Conservation (phyloP, 1,284 basidiomycete species). For the Trichosporon inkin region DNA sequence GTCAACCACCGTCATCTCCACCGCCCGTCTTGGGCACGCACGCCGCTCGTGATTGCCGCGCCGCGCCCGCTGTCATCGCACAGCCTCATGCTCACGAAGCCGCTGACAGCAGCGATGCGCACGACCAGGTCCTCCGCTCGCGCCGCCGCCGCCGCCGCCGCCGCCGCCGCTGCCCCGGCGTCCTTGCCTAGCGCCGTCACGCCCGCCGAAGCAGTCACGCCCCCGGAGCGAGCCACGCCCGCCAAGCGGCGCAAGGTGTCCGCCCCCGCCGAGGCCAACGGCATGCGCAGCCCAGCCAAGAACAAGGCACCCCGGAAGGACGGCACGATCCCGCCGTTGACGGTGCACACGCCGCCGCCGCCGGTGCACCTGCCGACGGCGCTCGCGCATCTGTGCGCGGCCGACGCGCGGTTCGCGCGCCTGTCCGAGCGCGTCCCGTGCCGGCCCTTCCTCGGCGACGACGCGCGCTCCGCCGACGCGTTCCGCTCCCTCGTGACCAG, state of each 20-base stretch:
- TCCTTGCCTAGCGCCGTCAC: neutral
- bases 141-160: neutral
- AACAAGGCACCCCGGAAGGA: neutral
- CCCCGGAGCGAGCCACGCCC: neutral
- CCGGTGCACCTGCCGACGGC: conserved; percentile 69
- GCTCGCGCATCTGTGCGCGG: conserved; percentile 63
- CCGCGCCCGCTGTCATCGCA: neutral
- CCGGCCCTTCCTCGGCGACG: conserved; percentile 29
- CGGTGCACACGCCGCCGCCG: conserved; percentile 21
- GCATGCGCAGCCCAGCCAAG: neutral
- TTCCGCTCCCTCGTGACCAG: conserved; percentile 62
- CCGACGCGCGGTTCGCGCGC: conserved; percentile 66
- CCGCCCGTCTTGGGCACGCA: too few relatives aligned
- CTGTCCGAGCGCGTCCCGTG: conserved; percentile 55
- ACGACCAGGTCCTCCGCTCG: neutral
- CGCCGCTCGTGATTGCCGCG: neutral
- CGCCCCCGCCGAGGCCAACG: neutral
- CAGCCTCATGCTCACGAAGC: neutral
- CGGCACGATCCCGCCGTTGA: neutral
- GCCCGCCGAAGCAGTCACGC: neutral
- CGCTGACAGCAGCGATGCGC: neutral
- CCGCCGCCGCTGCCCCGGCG: neutral
- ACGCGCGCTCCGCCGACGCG: conserved; percentile 28
- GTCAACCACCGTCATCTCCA: neutral
- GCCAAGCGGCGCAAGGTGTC: conserved; percentile 8